Evolutionary conservation across 768 basidiomycete species (phyloP), one percentile per base, ranked within the genome.

Genomic region (Termitomyces heimii): DNA sequence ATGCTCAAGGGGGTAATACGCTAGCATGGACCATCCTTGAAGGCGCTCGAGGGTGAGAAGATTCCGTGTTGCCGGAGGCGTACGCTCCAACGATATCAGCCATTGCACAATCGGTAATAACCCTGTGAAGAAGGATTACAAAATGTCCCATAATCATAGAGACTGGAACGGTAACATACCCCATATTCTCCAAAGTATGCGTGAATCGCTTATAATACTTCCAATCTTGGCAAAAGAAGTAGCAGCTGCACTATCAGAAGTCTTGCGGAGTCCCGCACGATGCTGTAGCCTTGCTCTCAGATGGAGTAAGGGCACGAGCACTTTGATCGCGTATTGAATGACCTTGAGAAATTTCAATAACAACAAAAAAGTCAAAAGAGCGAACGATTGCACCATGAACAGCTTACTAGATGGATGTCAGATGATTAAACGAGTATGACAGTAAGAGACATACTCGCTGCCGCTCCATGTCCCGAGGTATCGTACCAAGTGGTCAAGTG

Each of bases 381-480:
- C 14, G 22, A 4, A 54, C 31, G 4, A 45, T 63, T 72, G 58
- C 34, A 90, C 87, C 82, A 84, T 82, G 68, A 92, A 89, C 32
- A 90, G 66, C 68, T 92, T 92, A 71, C 89, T 92, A 66, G 39
- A 53, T 34, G 16, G n/a, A 31, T 13, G 13, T 48, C 37, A 57
- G 49, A 54, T 55, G 48, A 54, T 37, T 58, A 51, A 29, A 42
- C 34, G 20, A 18, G 40, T 52, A 16, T 12, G 56, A 44, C 54
- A 50, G 49, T 13, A 61, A 58, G 31, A 60, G 60, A 83, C 83
- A 69, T 75, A 75, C 91, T 94, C 92, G 82, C 82, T 90, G 28
- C 91, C 91, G 68, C 83, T 86, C 88, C 89, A 92, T 64, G 90
- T 89, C 55, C 86, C 84, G 53, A 93, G 75, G 66, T 83, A 92